Conservation (phyloP, 2,329 filamentous ascomycete species). For the Neopestalotiopsis clavispora region DNA sequence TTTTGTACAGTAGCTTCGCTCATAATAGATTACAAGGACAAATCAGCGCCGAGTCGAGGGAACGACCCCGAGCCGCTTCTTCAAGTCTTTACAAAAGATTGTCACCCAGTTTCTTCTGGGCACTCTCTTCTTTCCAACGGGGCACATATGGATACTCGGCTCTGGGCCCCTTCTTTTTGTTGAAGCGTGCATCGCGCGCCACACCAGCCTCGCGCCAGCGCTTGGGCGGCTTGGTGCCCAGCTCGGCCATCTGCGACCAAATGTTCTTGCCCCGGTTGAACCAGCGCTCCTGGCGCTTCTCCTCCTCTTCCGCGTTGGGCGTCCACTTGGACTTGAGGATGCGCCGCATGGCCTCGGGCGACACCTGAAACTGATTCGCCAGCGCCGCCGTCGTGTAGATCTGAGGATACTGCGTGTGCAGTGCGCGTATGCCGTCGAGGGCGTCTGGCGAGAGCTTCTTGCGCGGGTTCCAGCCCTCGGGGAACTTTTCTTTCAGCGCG, state of each 20-base stretch:
- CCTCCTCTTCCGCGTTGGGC: slow-evolving; percentile 61
- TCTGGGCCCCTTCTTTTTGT: slow-evolving; percentile 36
- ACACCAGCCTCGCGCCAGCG: slow-evolving; percentile 64
- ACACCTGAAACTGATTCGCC: slow-evolving; percentile 81
- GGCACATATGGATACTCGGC: slow-evolving; percentile 34
- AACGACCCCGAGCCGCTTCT: background rate
- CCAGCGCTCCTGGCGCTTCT: slow-evolving; percentile 64
- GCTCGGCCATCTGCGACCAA: slow-evolving; percentile 63
- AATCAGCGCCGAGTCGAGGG: too few species aligned
- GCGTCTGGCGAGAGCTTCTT: slow-evolving; percentile 93
- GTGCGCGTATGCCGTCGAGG: slow-evolving; percentile 83
- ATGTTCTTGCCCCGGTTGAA: slow-evolving; percentile 63
- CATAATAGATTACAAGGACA: too few species aligned
- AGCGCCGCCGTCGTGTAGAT: slow-evolving; percentile 77
- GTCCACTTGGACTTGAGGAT: slow-evolving; percentile 83
- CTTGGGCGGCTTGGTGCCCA: slow-evolving; percentile 65
- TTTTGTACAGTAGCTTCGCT: too few species aligned
- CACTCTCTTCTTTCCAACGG: slow-evolving; percentile 32
- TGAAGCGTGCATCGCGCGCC: slow-evolving; percentile 48
- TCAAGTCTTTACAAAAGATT: slow-evolving; percentile 29
- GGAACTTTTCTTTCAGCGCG: slow-evolving; percentile 78
- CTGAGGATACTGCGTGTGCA: slow-evolving; percentile 78
- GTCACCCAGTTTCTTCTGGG: slow-evolving; percentile 32
- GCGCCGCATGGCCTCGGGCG: slow-evolving; percentile 82
- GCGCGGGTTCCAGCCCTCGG: slow-evolving; percentile 78